phyloP scores from a whole-genome alignment of 2,329 filamentous ascomycete species.

The Ramularia collo-cygni region DNA sequence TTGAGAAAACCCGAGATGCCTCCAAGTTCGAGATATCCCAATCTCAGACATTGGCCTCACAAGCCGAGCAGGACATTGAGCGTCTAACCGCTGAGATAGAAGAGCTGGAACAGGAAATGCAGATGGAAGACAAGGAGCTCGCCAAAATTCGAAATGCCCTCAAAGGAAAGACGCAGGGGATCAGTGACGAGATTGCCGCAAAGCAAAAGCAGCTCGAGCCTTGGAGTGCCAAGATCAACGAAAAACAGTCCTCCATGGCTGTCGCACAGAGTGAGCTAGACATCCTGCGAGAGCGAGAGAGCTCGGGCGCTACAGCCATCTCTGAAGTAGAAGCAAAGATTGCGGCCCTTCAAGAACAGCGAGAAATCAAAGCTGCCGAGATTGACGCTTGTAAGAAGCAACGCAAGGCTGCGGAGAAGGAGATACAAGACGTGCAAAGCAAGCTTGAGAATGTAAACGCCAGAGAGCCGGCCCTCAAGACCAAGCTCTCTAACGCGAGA shows the following conservation, averaged over 20 bases:
- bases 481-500: slow-evolving; percentile 78
- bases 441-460: slow-evolving; percentile 66
- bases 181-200: slow-evolving; percentile 83
- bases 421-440: slow-evolving; percentile 62
- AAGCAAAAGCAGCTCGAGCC: slow-evolving; percentile 95
- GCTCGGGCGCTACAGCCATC: slow-evolving; percentile 75
- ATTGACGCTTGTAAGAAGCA: slow-evolving; percentile 69
- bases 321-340: slow-evolving; percentile 80
- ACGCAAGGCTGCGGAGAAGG: slow-evolving; percentile 65
- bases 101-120: slow-evolving; percentile 68
- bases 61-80: slow-evolving; percentile 71
- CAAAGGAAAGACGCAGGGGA: slow-evolving; percentile 90
- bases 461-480: slow-evolving; percentile 74
- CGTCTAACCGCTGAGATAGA: slow-evolving; percentile 67
- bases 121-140: slow-evolving; percentile 74
- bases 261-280: slow-evolving; percentile 92
- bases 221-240: slow-evolving; percentile 94
- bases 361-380: slow-evolving; percentile 63
- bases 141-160: slow-evolving; percentile 74
- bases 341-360: slow-evolving; percentile 61
- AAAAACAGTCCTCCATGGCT: slow-evolving; percentile 88
- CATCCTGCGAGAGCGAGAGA: slow-evolving; percentile 83
- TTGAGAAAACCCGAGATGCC: slow-evolving; percentile 77
- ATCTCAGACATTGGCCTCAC: slow-evolving; percentile 68
- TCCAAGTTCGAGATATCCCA: slow-evolving; percentile 69